Conservation (phyloP, 2,329 filamentous ascomycete species). For the Acrodontium crateriforme region DNA sequence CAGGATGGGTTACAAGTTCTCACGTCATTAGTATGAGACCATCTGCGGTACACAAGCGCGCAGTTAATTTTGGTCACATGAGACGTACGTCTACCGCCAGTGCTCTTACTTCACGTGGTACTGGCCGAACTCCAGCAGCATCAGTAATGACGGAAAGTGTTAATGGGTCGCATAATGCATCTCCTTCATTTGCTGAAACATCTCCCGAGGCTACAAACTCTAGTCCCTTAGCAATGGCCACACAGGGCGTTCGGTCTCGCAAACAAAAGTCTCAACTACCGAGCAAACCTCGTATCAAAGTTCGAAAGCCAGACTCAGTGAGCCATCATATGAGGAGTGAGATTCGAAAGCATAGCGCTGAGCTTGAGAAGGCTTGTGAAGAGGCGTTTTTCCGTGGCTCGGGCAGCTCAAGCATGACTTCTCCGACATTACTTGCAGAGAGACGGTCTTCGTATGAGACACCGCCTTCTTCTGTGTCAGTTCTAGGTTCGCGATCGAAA, state of each 20-base stretch:
- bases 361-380: slow-evolving; percentile 80
- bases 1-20: slow-evolving; percentile 34
- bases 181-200: no score
- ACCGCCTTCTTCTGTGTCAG: slow-evolving; percentile 37
- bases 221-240: slow-evolving; percentile 19
- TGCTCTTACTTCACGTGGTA: slow-evolving; percentile 22
- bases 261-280: slow-evolving; percentile 20
- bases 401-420: slow-evolving; percentile 35
- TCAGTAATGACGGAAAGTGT: no score
- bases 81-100: slow-evolving; percentile 32
- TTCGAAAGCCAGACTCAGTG: slow-evolving; percentile 27
- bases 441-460: slow-evolving; percentile 33
- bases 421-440: slow-evolving; percentile 23
- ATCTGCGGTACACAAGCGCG: slow-evolving; percentile 41
- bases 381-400: slow-evolving; percentile 72
- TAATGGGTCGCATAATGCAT: no score
- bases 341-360: slow-evolving; percentile 67
- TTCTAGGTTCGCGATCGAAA: slow-evolving; percentile 13
- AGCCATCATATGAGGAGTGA: slow-evolving; percentile 56
- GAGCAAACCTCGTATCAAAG: slow-evolving; percentile 19
- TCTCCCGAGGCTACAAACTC: no score
- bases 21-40: slow-evolving; percentile 34
- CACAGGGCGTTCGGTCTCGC: slow-evolving; percentile 19
- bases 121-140: no score
- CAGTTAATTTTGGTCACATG: slow-evolving; percentile 49